Percentiles rank a stretch among this genome's conserved stretches.
These are phyloP conservation scores for Nosema muscidifuracis DNA, from an alignment of 371 early-diverging fungal species.

Conservation along the genomic window DNA sequence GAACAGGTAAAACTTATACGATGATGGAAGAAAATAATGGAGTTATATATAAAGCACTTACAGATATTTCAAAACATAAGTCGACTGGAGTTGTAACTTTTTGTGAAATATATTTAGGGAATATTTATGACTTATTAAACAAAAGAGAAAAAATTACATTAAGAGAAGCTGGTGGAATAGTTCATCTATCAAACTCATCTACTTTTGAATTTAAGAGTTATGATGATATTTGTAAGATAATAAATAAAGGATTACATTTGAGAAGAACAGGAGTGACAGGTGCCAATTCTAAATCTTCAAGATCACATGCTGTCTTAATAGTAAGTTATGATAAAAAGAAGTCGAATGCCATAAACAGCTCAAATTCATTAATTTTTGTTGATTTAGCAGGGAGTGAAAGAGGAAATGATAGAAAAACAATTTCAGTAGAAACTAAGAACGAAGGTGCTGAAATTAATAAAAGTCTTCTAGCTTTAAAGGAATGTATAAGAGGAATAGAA, in stretches of 20 bases:
- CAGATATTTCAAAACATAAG: conserved; percentile 52
- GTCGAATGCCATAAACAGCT: conserved; percentile 2
- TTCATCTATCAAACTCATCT: conserved; percentile 73
- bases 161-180: conserved; percentile 68
- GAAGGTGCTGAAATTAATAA: conserved; percentile 97
- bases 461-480: conserved; percentile 84
- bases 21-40: conserved; percentile 68
- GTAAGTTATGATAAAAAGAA: conserved; percentile 22
- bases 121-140: conserved; percentile 37
- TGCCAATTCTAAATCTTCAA: conserved; percentile 84
- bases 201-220: conserved; percentile 72
- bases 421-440: conserved; percentile 77
- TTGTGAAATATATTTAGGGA: conserved; percentile 47
- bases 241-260: conserved; percentile 72
- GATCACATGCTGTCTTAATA: conserved; percentile 81
- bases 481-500: conserved; percentile 88
- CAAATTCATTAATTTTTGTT: conserved; percentile 69
- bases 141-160: conserved; percentile 25
- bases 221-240: conserved; percentile 73
- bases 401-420: conserved; percentile 86
- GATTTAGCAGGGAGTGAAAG: conserved; percentile 96
- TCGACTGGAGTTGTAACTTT: conserved; percentile 21
- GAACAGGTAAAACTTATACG: conserved; percentile 93
- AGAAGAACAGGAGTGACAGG: conserved; percentile 70
- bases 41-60: conserved; percentile 50